Evolutionary conservation across 345 rosid species (phyloP).

Genomic region (Acer negundo): DNA sequence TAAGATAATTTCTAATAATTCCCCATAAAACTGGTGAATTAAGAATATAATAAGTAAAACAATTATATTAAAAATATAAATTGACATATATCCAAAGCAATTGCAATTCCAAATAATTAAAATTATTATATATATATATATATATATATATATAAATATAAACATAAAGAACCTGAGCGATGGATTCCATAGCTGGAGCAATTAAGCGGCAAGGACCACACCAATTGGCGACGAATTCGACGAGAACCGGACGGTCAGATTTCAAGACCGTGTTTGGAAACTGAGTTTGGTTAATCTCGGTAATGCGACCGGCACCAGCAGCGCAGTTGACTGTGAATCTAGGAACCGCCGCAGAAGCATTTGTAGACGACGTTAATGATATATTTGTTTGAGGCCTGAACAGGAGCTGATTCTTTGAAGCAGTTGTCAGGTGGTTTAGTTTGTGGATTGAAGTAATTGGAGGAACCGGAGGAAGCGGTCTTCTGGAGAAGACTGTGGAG

Average conservation of each 20-base stretch:
- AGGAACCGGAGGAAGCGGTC: conserved; percentile 19
- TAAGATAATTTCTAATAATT: too few relatives aligned
- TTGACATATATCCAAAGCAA: too few relatives aligned
- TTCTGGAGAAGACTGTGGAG: conserved; percentile 30
- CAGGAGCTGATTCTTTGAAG: conserved; percentile 22
- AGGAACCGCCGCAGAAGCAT: neutral
- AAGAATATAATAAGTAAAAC: too few relatives aligned
- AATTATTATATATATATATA: too few relatives aligned
- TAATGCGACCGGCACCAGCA: conserved; percentile 36
- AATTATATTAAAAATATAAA: too few relatives aligned
- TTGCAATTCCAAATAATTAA: too few relatives aligned
- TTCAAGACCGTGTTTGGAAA: conserved; percentile 58
- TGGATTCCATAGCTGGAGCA: conserved; percentile 69
- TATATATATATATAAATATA: too few relatives aligned
- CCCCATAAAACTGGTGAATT: too few relatives aligned
- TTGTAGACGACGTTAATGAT: neutral
- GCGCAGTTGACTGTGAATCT: conserved; percentile 37
- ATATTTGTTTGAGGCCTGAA: conserved; percentile 22
- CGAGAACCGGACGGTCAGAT: conserved; percentile 73
- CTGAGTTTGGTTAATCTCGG: conserved; percentile 58
- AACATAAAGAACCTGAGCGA: conserved; percentile 44
- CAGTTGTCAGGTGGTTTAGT: conserved; percentile 20
- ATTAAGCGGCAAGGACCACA: conserved; percentile 92
- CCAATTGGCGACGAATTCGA: conserved; percentile 89
- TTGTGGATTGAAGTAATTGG: conserved; percentile 2